These are phyloP conservation scores for Cucurbitaria berberidis DNA, from an alignment of 2,329 filamentous ascomycete species.

Conservation along the genomic window DNA sequence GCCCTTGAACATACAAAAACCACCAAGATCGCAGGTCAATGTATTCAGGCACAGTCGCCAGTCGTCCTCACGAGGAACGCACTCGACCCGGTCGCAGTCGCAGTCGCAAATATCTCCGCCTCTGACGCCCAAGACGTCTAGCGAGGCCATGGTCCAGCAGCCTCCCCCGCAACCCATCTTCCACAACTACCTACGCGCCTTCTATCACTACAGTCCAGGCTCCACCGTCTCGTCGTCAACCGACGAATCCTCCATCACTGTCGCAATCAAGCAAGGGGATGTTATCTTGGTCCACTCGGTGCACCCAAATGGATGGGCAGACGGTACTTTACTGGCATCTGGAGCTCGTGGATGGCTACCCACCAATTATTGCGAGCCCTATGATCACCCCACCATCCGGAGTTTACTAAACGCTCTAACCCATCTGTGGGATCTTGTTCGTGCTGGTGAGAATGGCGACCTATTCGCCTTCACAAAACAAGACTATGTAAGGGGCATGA, in stretches of 20 bases:
- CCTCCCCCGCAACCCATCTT: conserved; percentile 69
- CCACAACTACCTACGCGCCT: conserved; percentile 92
- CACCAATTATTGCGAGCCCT: conserved; percentile 97
- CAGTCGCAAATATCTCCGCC: conserved; percentile 74
- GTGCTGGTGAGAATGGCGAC: conserved; percentile 77
- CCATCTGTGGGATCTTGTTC: conserved; percentile 89
- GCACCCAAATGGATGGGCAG: conserved; percentile 98
- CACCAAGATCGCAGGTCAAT: conserved; percentile 33
- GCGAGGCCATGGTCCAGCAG: conserved; percentile 62
- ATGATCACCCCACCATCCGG: conserved; percentile 86
- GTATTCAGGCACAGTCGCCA: conserved; percentile 36
- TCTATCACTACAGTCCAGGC: conserved; percentile 87
- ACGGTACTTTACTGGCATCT: conserved; percentile 85
- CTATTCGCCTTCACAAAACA: conserved; percentile 84
- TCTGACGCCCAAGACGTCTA: conserved; percentile 72
- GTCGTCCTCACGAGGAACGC: conserved; percentile 40
- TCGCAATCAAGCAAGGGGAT: conserved; percentile 88
- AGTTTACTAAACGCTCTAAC: conserved; percentile 84
- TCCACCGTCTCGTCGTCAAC: conserved; percentile 80
- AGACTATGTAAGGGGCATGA: conserved; percentile 92
- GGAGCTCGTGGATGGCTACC: conserved; percentile 93
- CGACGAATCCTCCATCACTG: conserved; percentile 68
- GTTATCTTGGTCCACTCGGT: conserved; percentile 94
- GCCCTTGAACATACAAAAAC: conserved; percentile 47
- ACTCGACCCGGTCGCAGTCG: conserved; percentile 39